Evolutionary conservation across 345 rosid species (phyloP).

Genomic region (Populus davidiana): DNA sequence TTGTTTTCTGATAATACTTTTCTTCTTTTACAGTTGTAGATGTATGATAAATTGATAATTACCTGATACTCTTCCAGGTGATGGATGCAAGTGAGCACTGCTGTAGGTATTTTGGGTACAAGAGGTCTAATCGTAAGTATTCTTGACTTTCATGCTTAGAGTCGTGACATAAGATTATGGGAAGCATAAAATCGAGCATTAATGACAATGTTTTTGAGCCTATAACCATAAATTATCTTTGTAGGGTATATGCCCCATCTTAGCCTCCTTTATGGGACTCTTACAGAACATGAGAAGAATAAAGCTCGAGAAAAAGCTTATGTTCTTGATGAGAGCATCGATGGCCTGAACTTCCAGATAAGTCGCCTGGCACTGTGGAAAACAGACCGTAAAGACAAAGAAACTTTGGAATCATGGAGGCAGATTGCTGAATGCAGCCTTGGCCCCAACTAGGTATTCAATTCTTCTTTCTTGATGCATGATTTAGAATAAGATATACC

Average conservation of each 20-base stretch:
- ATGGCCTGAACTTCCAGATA: constrained; percentile 49
- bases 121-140: constrained; percentile 50
- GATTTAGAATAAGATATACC: background rate
- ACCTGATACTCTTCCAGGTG: constrained; percentile 40
- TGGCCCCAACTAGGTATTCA: constrained; percentile 27
- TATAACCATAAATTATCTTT: background rate
- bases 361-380: constrained; percentile 57
- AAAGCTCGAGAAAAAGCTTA: constrained; percentile 61
- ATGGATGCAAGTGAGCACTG: constrained; percentile 58
- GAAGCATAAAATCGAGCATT: background rate
- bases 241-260: constrained; percentile 92
- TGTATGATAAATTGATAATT: no score
- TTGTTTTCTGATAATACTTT: background rate
- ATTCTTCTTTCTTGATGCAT: background rate
- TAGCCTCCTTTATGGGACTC: constrained; percentile 72
- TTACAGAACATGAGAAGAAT: constrained; percentile 72
- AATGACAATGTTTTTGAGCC: background rate
- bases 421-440: constrained; percentile 57
- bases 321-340: constrained; percentile 45
- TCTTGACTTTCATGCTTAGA: background rate
- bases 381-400: constrained; percentile 56
- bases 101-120: constrained; percentile 47
- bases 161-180: background rate
- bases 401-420: constrained; percentile 71
- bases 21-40: background rate